phyloP scores from a whole-genome alignment of 2,329 filamentous ascomycete species.

The Fulvia fulva region DNA sequence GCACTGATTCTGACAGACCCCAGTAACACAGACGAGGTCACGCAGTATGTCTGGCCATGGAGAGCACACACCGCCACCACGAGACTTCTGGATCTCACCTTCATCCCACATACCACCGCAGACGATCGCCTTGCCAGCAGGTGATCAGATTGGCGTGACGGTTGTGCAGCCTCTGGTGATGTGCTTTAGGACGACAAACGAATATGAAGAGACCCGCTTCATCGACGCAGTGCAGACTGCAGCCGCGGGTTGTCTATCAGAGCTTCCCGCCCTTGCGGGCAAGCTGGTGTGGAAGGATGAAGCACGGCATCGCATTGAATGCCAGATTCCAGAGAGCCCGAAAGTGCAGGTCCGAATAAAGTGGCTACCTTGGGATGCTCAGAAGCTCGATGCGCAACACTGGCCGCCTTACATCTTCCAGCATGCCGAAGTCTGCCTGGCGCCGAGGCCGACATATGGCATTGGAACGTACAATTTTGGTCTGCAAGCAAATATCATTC shows the following conservation, averaged over 20 bases:
- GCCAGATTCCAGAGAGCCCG: constrained; percentile 8
- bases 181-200: constrained; percentile 9
- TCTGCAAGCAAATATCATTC: constrained; percentile 14
- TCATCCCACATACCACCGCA: constrained; percentile 7
- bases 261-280: constrained; percentile 11
- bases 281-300: constrained; percentile 11
- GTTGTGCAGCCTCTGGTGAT: constrained; percentile 8
- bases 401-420: constrained; percentile 9
- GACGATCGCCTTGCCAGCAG: constrained; percentile 10
- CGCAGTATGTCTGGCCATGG: background rate
- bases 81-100: constrained; percentile 11
- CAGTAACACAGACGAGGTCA: background rate
- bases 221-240: constrained; percentile 11
- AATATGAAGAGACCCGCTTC: constrained; percentile 5
- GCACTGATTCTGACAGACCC: background rate
- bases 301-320: constrained; percentile 5
- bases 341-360: constrained; percentile 12
- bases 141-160: constrained; percentile 13
- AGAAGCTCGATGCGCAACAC: constrained; percentile 9
- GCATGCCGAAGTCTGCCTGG: constrained; percentile 7
- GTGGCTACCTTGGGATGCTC: constrained; percentile 4
- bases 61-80: background rate
- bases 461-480: constrained; percentile 15
- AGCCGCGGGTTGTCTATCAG: constrained; percentile 3
- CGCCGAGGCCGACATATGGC: constrained; percentile 3